These are phyloP conservation scores for Trichoderma parareesei DNA, from an alignment of 495 filamentous ascomycete genomes.

Conservation along the genomic window DNA sequence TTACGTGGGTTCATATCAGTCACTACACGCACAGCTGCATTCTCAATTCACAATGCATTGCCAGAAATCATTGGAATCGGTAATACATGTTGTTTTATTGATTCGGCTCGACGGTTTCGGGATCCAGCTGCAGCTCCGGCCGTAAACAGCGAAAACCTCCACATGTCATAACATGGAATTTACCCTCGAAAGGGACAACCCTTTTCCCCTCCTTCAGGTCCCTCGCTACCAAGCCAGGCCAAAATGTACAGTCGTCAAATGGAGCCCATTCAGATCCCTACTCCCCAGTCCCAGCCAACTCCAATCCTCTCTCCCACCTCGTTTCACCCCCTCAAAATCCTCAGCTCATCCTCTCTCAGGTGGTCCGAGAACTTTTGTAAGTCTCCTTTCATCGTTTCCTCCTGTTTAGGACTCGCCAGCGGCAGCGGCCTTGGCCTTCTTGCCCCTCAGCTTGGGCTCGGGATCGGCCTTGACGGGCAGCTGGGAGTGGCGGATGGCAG, in stretches of 20 bases:
- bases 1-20: no score
- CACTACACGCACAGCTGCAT: no score
- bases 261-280: not conserved
- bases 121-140: not conserved
- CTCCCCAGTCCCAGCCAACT: slow-evolving; percentile 2
- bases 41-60: not conserved
- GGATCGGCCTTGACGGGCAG: slow-evolving; percentile 65
- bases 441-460: slow-evolving; percentile 67
- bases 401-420: slow-evolving; percentile 21
- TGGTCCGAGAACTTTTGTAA: slow-evolving; percentile 8
- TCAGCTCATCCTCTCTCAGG: slow-evolving; percentile 2
- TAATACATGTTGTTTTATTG: no score
- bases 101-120: not conserved
- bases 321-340: slow-evolving; percentile 6
- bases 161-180: not conserved
- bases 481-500: slow-evolving; percentile 75
- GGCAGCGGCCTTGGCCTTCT: slow-evolving; percentile 68
- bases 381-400: not conserved
- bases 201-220: not conserved
- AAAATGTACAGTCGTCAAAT: not conserved
- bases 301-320: slow-evolving; percentile 3
- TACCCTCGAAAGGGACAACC: not conserved
- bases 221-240: not conserved
- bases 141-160: not conserved
- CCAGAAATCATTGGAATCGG: not conserved